A percentile compares a stretch with the other conserved stretches of the same genome.
Evolutionary conservation across 768 basidiomycete genomes (phyloP).

Genomic region (Mycena latifolia): DNA sequence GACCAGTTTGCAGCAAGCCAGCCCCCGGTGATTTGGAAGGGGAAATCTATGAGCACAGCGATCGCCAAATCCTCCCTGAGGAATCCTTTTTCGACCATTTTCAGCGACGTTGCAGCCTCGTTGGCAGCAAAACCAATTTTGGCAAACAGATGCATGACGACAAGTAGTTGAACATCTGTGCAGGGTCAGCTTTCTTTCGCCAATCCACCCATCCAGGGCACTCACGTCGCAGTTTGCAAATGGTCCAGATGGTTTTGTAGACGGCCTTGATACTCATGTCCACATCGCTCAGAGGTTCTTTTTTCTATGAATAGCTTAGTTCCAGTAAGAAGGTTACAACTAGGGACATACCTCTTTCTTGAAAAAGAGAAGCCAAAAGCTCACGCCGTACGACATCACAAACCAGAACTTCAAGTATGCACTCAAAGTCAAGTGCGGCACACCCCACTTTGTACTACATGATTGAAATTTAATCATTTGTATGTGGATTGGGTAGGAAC

Average conservation of each 20-base stretch:
- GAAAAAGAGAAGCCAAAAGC: constrained; percentile 87
- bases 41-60: constrained; percentile 96
- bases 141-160: constrained; percentile 88
- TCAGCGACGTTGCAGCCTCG: constrained; percentile 91
- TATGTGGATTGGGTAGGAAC: constrained; percentile 38
- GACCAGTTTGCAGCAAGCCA: constrained; percentile 96
- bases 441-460: constrained; percentile 84
- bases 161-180: constrained; percentile 92
- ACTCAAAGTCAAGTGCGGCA: constrained; percentile 77
- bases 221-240: constrained; percentile 91
- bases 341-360: constrained; percentile 81
- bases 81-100: constrained; percentile 97
- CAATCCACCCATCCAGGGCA: constrained; percentile 11
- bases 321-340: neutral
- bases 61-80: constrained; percentile 96
- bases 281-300: constrained; percentile 75
- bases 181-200: constrained; percentile 17
- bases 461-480: constrained; percentile 8
- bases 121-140: constrained; percentile 97
- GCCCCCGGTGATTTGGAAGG: constrained; percentile 95
- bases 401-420: constrained; percentile 92
- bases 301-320: constrained; percentile 63
- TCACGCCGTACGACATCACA: constrained; percentile 84
- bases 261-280: constrained; percentile 93
- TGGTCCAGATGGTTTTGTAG: constrained; percentile 95